phyloP scores from a whole-genome alignment of 164 flowering plant species.

The Sextonia rubra region DNA sequence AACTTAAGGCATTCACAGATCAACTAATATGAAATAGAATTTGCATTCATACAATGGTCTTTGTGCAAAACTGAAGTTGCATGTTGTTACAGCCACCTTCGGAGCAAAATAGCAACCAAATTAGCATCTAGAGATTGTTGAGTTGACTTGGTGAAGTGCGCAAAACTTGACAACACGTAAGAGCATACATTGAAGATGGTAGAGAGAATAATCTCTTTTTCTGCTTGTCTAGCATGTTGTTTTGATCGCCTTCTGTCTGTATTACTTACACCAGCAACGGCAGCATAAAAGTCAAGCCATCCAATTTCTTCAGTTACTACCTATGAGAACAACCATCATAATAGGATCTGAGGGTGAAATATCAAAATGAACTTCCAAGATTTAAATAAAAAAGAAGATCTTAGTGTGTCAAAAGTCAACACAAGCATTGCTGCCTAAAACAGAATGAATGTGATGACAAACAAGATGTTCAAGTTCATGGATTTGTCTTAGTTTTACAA shows the following conservation, averaged over 20 bases:
- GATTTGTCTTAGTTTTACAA: not conserved
- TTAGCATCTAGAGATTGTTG: constrained; percentile 40
- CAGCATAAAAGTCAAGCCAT: constrained; percentile 58
- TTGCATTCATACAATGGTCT: not conserved
- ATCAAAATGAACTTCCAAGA: not conserved
- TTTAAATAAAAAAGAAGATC: not conserved
- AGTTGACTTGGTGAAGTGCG: constrained; percentile 44
- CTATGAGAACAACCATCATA: constrained; percentile 24
- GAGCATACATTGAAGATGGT: constrained; percentile 48
- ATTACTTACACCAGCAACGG: constrained; percentile 15
- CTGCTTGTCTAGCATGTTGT: constrained; percentile 50
- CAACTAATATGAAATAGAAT: constrained; percentile 3
- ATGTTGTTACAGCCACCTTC: constrained; percentile 29
- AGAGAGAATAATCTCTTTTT: constrained; percentile 53
- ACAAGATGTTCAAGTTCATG: not conserved
- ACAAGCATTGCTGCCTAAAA: not conserved
- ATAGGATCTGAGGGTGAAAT: not conserved
- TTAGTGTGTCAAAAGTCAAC: not conserved
- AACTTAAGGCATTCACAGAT: not conserved
- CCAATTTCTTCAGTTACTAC: constrained; percentile 62
- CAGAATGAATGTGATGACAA: not conserved
- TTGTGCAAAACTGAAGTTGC: not conserved
- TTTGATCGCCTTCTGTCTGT: constrained; percentile 39
- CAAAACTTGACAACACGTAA: constrained; percentile 53
- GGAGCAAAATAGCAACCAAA: constrained; percentile 40